Conservation (phyloP, 2,329 filamentous ascomycete genomes). For the Diplodia sapinea region DNA sequence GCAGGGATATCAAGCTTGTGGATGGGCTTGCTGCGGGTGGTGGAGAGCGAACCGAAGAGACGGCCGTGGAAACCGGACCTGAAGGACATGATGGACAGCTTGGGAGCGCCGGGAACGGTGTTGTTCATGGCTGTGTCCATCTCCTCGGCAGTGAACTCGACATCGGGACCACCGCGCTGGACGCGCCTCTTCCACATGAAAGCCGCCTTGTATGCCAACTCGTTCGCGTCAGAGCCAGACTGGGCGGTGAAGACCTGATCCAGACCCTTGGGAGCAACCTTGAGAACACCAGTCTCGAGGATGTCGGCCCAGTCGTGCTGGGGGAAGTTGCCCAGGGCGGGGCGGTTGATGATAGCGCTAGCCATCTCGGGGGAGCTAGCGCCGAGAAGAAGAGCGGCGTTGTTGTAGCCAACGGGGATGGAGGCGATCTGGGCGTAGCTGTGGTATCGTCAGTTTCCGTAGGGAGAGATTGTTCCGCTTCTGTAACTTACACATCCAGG, state of each 20-base stretch:
- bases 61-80: constrained; percentile 88
- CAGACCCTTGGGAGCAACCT: constrained; percentile 80
- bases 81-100: constrained; percentile 88
- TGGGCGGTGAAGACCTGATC: constrained; percentile 90
- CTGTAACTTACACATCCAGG: constrained; percentile 68
- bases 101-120: constrained; percentile 75
- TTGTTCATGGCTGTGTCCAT: constrained; percentile 79
- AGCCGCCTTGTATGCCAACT: constrained; percentile 92
- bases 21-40: constrained; percentile 89
- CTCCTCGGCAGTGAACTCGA: constrained; percentile 81
- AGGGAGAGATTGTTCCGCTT: neutral
- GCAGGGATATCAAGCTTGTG: constrained; percentile 95
- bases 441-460: constrained; percentile 22
- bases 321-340: constrained; percentile 89
- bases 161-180: constrained; percentile 76
- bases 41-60: constrained; percentile 84
- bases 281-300: constrained; percentile 79
- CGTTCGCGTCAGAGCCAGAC: constrained; percentile 90
- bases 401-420: constrained; percentile 92
- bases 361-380: constrained; percentile 80
- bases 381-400: constrained; percentile 72
- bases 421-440: constrained; percentile 91
- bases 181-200: constrained; percentile 90
- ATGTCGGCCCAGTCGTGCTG: constrained; percentile 81
- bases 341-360: constrained; percentile 82